Evolutionary conservation across 2,329 filamentous ascomycete species (phyloP).

Genomic region (Penicillium sp.): DNA sequence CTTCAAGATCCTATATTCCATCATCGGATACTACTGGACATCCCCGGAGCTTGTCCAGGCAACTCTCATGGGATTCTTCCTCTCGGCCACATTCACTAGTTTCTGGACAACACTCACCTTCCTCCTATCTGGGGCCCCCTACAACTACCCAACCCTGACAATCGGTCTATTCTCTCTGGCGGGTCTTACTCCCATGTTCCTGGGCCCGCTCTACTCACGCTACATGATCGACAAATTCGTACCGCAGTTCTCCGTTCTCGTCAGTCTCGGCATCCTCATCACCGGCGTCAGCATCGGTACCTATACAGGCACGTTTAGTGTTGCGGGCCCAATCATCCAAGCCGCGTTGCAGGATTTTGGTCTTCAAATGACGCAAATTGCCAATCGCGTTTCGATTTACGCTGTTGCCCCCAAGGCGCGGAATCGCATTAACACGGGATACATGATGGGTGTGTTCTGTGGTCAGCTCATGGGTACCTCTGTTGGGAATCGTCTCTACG

Average conservation of each 20-base stretch:
- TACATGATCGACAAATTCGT: constrained; percentile 68
- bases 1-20: constrained; percentile 62
- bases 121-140: constrained; percentile 68
- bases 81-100: constrained; percentile 60
- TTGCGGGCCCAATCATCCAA: constrained; percentile 71
- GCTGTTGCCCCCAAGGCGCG: constrained; percentile 66
- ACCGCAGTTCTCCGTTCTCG: constrained; percentile 64
- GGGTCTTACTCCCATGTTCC: constrained; percentile 66
- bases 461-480: constrained; percentile 72
- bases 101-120: constrained; percentile 80
- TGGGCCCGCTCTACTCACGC: constrained; percentile 68
- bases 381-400: constrained; percentile 68
- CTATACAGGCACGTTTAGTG: constrained; percentile 62
- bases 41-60: constrained; percentile 70
- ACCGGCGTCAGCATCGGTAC: constrained; percentile 66
- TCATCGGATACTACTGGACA: constrained; percentile 61
- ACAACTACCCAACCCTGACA: constrained; percentile 62
- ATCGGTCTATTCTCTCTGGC: constrained; percentile 80
- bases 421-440: constrained; percentile 77
- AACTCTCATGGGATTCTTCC: constrained; percentile 64
- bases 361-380: constrained; percentile 68
- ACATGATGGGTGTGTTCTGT: constrained; percentile 73
- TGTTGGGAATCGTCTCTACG: constrained; percentile 58
- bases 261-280: constrained; percentile 60
- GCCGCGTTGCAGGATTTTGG: constrained; percentile 70